Evolutionary conservation across 208 protist species (phyloP).

Genomic region (Leishmania tropica): DNA sequence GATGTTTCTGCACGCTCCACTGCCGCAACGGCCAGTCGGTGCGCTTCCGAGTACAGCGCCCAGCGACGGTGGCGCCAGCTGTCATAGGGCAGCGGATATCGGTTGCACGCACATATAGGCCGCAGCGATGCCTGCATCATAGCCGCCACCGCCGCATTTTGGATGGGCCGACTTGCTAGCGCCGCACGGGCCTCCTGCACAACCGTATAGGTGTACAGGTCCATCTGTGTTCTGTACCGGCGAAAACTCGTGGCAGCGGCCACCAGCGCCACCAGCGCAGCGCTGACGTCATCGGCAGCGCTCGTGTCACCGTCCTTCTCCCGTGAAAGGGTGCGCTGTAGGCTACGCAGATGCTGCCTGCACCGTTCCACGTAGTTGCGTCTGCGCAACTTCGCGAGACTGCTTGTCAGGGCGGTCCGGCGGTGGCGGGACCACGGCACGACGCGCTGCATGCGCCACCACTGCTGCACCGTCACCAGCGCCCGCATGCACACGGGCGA

Average conservation of each 20-base stretch:
- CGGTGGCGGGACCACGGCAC: conserved; percentile 25
- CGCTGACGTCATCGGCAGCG: not conserved
- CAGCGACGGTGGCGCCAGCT: conserved; percentile 7
- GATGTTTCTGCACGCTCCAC: conserved; percentile 1
- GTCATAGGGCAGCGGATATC: conserved; percentile 2
- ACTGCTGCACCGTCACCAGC: conserved; percentile 63
- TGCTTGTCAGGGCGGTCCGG: not conserved
- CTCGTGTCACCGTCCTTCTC: not conserved
- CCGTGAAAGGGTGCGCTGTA: not conserved
- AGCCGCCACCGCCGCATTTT: not conserved
- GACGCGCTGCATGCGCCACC: conserved; percentile 60
- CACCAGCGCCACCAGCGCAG: conserved; percentile 20
- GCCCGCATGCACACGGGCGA: conserved; percentile 48
- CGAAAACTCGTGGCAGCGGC: conserved; percentile 35
- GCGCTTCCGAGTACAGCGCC: not conserved
- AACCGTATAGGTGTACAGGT: conserved; percentile 42
- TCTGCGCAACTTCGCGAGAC: conserved; percentile 9
- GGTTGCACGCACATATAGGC: not conserved
- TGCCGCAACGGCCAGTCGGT: not conserved
- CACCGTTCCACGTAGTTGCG: conserved; percentile 2
- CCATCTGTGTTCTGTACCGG: conserved; percentile 33
- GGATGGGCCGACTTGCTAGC: not conserved
- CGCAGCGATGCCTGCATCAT: not conserved
- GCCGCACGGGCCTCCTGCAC: conserved; percentile 12
- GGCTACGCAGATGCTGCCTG: conserved; percentile 13